Evolutionary conservation across 1,284 basidiomycete genomes (phyloP).

Genomic region (Naganishia liquefaciens): DNA sequence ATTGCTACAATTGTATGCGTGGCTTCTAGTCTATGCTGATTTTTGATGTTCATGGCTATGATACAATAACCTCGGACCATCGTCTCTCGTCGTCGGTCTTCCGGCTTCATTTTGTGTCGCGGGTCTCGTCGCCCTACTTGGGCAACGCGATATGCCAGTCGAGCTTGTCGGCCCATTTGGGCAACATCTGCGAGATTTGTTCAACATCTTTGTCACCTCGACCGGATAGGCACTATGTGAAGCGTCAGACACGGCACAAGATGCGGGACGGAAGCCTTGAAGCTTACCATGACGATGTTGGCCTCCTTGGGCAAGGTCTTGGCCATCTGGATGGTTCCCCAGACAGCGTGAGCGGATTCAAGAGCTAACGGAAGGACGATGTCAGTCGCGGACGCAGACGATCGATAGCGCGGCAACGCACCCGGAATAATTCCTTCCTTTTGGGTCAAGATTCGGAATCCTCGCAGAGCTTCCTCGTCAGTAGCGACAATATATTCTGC

Average conservation of each 20-base stretch:
- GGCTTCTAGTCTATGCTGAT: too few species aligned
- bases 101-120: neutral
- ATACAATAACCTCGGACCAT: too few species aligned
- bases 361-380: slow-evolving; percentile 64
- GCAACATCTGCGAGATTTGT: slow-evolving; percentile 78
- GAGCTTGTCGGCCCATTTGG: slow-evolving; percentile 83
- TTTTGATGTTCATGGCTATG: too few species aligned
- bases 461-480: slow-evolving; percentile 87
- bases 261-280: neutral
- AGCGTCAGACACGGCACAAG: neutral
- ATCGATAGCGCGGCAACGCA: slow-evolving; percentile 51
- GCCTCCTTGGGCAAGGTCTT: slow-evolving; percentile 79
- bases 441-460: slow-evolving; percentile 88
- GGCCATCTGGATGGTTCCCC: slow-evolving; percentile 83
- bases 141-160: slow-evolving; percentile 70
- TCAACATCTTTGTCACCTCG: slow-evolving; percentile 94
- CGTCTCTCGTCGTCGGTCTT: too few species aligned
- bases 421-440: slow-evolving; percentile 96
- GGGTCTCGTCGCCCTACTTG: slow-evolving; percentile 6
- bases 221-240: slow-evolving; percentile 75
- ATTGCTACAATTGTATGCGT: too few species aligned
- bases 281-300: slow-evolving; percentile 83
- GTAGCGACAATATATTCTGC: slow-evolving; percentile 93
- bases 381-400: slow-evolving; percentile 27
- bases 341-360: slow-evolving; percentile 94